phyloP scores from a whole-genome alignment of 2,329 filamentous ascomycete species.

The Epichloe bromicola region DNA sequence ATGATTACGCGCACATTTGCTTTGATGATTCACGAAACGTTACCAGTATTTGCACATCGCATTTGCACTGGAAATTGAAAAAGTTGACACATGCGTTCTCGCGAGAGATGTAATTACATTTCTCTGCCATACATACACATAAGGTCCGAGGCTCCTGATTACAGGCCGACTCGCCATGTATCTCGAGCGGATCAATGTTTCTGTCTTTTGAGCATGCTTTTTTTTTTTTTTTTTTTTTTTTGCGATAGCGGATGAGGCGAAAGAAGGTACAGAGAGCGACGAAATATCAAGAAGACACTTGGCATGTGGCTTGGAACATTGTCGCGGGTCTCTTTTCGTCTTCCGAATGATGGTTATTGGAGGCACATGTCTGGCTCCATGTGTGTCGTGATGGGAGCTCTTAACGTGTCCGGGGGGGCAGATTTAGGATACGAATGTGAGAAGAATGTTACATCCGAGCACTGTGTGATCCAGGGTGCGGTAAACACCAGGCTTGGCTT shows the following conservation, averaged over 20 bases:
- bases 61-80: conserved; percentile 1
- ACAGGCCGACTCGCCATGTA: neutral
- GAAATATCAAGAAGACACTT: neutral
- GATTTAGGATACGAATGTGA: neutral
- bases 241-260: neutral
- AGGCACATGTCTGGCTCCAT: neutral
- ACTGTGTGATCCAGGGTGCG: too few species aligned
- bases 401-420: neutral
- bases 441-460: neutral
- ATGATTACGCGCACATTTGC: conserved; percentile 9
- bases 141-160: neutral
- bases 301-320: neutral
- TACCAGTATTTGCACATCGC: neutral
- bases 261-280: too few species aligned
- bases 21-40: conserved; percentile 7
- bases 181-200: neutral
- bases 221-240: neutral
- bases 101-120: neutral
- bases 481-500: too few species aligned
- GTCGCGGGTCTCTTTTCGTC: neutral
- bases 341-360: neutral
- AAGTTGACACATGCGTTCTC: neutral
- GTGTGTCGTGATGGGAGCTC: neutral
- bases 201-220: neutral
- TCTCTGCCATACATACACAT: neutral